phyloP scores from a whole-genome alignment of 176 grass and related monocot genomes.

The Rhipidocladum racemiflorum region DNA sequence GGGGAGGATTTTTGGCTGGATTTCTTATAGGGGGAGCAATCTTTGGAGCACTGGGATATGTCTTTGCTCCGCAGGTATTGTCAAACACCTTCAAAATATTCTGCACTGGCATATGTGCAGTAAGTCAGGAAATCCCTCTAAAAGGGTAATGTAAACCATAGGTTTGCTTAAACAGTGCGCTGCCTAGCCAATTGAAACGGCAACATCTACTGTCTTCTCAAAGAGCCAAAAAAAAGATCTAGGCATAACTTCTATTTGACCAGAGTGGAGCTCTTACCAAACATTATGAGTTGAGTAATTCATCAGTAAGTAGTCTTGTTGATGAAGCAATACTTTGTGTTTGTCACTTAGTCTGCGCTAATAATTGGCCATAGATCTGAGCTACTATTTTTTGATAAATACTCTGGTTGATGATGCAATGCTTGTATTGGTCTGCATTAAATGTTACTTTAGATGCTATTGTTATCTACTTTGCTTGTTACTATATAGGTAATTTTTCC shows the following conservation, averaged over 20 bases:
- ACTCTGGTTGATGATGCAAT: neutral
- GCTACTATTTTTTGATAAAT: neutral
- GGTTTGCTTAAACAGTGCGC: neutral
- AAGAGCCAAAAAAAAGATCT: slow-evolving; percentile 6
- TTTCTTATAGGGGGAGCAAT: slow-evolving; percentile 69
- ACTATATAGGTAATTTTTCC: neutral
- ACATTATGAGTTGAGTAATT: neutral
- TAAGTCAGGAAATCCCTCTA: neutral
- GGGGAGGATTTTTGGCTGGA: slow-evolving; percentile 57
- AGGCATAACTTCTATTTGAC: neutral
- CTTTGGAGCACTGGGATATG: slow-evolving; percentile 67
- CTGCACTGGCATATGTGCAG: neutral
- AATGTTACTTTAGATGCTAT: neutral
- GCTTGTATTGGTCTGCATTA: neutral
- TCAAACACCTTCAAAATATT: neutral
- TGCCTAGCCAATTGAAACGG: neutral
- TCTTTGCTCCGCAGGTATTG: slow-evolving; percentile 65
- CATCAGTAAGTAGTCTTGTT: neutral
- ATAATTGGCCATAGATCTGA: neutral
- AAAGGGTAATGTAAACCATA: neutral
- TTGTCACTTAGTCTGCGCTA: neutral
- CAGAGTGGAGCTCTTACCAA: neutral
- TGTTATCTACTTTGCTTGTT: neutral
- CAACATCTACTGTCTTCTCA: neutral
- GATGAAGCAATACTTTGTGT: neutral